phyloP scores from a whole-genome alignment of 2,329 filamentous ascomycete genomes.

The Colletotrichum filicis region DNA sequence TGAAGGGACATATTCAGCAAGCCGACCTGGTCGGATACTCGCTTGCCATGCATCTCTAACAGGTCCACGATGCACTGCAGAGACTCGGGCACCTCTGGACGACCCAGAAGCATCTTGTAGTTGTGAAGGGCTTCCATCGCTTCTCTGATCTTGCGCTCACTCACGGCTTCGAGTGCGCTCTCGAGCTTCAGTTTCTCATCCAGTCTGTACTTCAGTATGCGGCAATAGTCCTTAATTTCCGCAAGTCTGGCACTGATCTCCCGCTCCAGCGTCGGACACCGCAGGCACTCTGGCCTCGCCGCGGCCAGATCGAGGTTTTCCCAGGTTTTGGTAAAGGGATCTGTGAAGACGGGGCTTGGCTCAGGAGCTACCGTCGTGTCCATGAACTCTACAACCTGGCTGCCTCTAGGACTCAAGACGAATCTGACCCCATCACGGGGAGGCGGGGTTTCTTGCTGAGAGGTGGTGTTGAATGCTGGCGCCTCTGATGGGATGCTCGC shows the following conservation, averaged over 20 bases:
- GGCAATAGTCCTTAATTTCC: not conserved
- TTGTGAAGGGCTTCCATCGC: constrained; percentile 11
- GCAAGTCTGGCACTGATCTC: not conserved
- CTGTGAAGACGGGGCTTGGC: not conserved
- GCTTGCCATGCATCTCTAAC: not conserved
- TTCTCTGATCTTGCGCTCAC: not conserved
- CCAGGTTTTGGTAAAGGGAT: not conserved
- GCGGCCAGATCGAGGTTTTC: not conserved
- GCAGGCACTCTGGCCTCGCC: not conserved
- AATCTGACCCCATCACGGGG: not conserved
- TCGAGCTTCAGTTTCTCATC: not conserved
- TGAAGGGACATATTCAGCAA: not conserved
- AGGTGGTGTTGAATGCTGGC: not conserved
- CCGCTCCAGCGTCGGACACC: not conserved
- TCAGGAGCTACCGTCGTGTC: not conserved
- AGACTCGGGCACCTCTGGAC: constrained; percentile 2
- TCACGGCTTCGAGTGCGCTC: not conserved
- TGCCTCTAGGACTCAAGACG: not conserved
- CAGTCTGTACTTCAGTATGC: not conserved
- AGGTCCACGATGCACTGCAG: not conserved
- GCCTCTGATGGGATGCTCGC: not conserved
- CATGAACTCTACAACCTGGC: not conserved
- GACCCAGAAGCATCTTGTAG: constrained; percentile 13
- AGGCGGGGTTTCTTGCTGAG: not conserved
- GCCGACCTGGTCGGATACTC: not conserved